Base-by-base conservation (phyloP, 2,329 filamentous ascomycete species). In the Phaeosphaeria sp. region DNA sequence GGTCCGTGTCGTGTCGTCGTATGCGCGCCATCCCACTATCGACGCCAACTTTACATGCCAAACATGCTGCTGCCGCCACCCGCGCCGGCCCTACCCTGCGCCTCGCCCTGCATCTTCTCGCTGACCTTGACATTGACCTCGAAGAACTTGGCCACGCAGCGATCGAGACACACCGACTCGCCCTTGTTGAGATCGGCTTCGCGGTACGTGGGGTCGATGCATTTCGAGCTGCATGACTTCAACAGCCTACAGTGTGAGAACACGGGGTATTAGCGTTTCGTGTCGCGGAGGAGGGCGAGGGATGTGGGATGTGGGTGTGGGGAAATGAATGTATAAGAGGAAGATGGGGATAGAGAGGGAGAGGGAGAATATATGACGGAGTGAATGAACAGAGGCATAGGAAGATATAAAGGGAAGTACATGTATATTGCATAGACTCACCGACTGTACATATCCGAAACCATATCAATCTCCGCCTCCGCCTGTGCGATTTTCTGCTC, bases 361-460 rank as follows among this genome's bases (percentile, higher is more conserved):
- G 9, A 3, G 54, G 2, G 47, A 23, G 47, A 17, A 18, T 17
- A 46, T 36, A 48, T 25, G 25, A 27, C 21, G 42, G 18, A 44
- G 6, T 21, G n/a, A n/a, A n/a, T n/a, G n/a, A n/a, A 2, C 11
- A 30, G 25, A 20, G 9, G 27, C 9, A 1, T 6, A 21, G 3
- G 17, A 13, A 3, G 5, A 23, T 3, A n/a, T 33, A 33, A 17
- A n/a, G 10, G 4, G 42, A 13, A 20, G 3, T 18, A 42, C n/a
- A 15, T 15, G 30, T 36, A 7, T 36, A 36, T 15, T 7, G 7
- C 30, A 36, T 41, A 13, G 5, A 41, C 58, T 9, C 87, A 98
- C 95, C 95, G 91, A 83, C 93, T 94, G 86, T 97, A 96, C 90
- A 98, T 97, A 80, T 97, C 93, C 62, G 93, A 92, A 70, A 97